Percentiles rank a stretch among this genome's conserved stretches.
These are phyloP conservation scores for Millerozyma acaciae DNA, from an alignment of 805 yeast genomes.

Conservation along the genomic window DNA sequence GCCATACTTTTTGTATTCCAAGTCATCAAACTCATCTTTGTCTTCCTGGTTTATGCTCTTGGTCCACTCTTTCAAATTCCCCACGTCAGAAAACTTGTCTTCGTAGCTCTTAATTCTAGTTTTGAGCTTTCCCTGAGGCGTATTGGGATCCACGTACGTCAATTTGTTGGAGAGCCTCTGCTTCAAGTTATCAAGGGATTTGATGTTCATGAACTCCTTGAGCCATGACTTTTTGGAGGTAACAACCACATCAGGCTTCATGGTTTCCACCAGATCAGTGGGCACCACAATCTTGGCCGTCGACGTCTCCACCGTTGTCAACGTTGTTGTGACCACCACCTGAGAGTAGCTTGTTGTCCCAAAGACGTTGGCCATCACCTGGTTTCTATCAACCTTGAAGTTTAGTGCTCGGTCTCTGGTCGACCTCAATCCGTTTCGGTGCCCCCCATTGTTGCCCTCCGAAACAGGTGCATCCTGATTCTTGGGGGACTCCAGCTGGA, in stretches of 20 bases:
- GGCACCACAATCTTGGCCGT: background rate
- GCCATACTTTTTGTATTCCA: constrained; percentile 7
- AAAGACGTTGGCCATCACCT: no score
- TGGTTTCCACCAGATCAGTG: background rate
- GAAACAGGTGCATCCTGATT: no score
- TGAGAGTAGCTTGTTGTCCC: no score
- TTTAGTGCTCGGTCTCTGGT: no score
- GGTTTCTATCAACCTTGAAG: no score
- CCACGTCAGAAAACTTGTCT: constrained; percentile 18
- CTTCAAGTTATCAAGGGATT: constrained; percentile 5
- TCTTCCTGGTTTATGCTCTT: constrained; percentile 7
- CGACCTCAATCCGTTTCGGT: no score
- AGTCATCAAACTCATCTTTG: constrained; percentile 3
- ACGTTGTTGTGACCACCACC: no score
- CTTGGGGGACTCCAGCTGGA: no score
- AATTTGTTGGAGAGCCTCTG: background rate
- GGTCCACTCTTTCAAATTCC: constrained; percentile 20
- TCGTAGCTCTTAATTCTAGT: constrained; percentile 27
- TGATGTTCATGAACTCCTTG: constrained; percentile 19
- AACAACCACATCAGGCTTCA: constrained; percentile 1
- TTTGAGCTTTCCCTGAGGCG: constrained; percentile 10
- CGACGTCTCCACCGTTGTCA: no score
- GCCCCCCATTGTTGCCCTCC: no score
- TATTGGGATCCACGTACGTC: background rate
- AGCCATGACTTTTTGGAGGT: constrained; percentile 20